Percentiles rank a stretch among this genome's conserved stretches.
Evolutionary conservation across 208 protist species (phyloP).

Genomic region (Naegleria gruberi): DNA sequence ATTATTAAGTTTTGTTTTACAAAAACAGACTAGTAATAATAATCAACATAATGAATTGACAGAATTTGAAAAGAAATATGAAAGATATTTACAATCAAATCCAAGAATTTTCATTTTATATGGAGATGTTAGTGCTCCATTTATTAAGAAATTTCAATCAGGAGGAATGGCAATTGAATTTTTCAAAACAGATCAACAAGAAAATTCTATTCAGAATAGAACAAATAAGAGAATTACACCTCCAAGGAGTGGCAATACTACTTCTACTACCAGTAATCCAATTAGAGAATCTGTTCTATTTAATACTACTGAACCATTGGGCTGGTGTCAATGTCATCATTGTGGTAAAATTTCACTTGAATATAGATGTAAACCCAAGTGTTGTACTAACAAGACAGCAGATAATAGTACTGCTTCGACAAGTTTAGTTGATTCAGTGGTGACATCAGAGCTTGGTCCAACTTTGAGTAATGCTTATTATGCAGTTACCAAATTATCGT

Average conservation of each 20-base stretch:
- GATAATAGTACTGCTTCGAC: neutral
- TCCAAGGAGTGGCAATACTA: too few species aligned
- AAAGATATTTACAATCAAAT: too few species aligned
- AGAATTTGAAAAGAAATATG: neutral
- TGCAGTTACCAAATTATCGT: neutral
- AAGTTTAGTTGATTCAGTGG: neutral
- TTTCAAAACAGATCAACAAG: neutral
- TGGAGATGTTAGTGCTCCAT: neutral
- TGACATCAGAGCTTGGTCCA: neutral
- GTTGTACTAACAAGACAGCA: neutral
- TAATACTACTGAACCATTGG: neutral
- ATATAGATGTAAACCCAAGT: neutral
- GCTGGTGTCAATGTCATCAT: neutral
- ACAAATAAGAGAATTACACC: neutral
- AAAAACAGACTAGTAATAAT: neutral
- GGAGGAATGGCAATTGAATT: slow-evolving; percentile 16
- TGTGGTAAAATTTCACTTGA: neutral
- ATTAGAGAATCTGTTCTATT: neutral
- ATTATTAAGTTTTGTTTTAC: neutral
- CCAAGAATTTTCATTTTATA: neutral
- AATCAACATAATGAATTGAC: too few species aligned
- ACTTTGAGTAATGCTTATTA: neutral
- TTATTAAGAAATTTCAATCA: neutral
- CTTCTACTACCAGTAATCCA: neutral
- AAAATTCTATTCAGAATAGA: neutral